Evolutionary conservation across 805 yeast genomes (phyloP), one percentile per base, ranked within the genome.

Genomic region (Cyberlindnera subsufficiens): DNA sequence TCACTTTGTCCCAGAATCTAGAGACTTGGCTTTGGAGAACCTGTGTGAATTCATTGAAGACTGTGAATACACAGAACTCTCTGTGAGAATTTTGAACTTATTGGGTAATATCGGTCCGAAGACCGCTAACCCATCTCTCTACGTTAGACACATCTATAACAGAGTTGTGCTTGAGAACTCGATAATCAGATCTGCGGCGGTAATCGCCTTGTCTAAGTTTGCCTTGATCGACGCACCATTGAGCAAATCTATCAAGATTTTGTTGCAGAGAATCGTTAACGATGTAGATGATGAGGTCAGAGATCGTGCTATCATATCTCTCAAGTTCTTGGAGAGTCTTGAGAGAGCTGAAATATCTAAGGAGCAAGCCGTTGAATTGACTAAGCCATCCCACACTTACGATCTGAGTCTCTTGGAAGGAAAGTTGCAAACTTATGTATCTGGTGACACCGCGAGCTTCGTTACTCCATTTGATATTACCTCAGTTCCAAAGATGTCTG

Each of bases 31-130:
- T 18, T 71, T 93, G 58, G 88, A 86, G 67, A 83, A 83, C 63
- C 74, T 93, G 55, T 89, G 98, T 73, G 99, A 93, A 65, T 90
- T 89, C 60, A 93, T 93, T 56, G 99, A 93, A 67, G 99, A 93
- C 71, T 93, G 98, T 69, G 99, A 93, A 68, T 91, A 75, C 68
- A 86, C 96, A 27, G 96, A 89, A 66, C 78, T 93, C 48, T 79
- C 95, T 22, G 96, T 90, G n/a, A 79, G 98, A 60, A 82, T 93
- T 45, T 74, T 93, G 64, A 96, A 90, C 66, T 66, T 91, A 48
- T 75, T 93, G 51, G 99, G 99, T 61, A 86, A 82, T 52, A 96
- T 90, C 65, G 99, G 99, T 47, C 97, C 99, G 56, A 69, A 73
- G 45, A 82, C 96, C 5, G 54, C 82, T 7, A 84, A 83, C 50